Percentiles rank a stretch among this genome's conserved stretches.
Evolutionary conservation across 2,329 filamentous ascomycete genomes (phyloP).

Genomic region (Penicillium freii): DNA sequence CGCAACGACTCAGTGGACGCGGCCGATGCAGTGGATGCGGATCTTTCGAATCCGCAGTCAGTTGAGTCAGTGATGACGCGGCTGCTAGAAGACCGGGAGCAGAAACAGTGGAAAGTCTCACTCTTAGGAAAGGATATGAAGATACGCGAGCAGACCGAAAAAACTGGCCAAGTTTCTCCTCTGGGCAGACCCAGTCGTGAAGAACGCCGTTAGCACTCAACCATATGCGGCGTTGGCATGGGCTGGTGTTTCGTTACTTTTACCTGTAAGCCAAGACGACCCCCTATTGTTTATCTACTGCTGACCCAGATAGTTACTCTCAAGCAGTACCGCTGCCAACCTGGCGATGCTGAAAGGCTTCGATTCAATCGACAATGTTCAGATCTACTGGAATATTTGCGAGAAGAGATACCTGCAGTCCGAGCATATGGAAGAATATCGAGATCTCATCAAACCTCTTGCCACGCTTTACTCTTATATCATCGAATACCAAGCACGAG

Average conservation of each 20-base stretch:
- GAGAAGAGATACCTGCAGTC: not conserved
- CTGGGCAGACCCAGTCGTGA: not conserved
- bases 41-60: not conserved
- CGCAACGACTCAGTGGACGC: not conserved
- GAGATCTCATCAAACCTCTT: constrained; percentile 3
- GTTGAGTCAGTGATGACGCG: not conserved
- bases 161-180: constrained; percentile 9
- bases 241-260: not conserved
- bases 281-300: not conserved
- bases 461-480: constrained; percentile 23
- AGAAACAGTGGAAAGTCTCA: constrained; percentile 21
- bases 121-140: constrained; percentile 8
- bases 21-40: not conserved
- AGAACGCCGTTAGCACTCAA: not conserved
- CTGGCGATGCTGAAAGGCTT: not conserved
- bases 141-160: constrained; percentile 6
- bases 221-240: not conserved
- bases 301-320: not conserved
- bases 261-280: not conserved
- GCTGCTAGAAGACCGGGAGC: not conserved
- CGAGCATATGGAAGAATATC: not conserved
- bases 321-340: not conserved
- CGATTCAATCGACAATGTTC: not conserved
- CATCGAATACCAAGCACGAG: constrained; percentile 12
- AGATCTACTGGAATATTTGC: not conserved